Percentiles rank a stretch among this genome's conserved stretches.
Evolutionary conservation across 2,329 filamentous ascomycete species (phyloP).

Genomic region (Didymella glomerata): DNA sequence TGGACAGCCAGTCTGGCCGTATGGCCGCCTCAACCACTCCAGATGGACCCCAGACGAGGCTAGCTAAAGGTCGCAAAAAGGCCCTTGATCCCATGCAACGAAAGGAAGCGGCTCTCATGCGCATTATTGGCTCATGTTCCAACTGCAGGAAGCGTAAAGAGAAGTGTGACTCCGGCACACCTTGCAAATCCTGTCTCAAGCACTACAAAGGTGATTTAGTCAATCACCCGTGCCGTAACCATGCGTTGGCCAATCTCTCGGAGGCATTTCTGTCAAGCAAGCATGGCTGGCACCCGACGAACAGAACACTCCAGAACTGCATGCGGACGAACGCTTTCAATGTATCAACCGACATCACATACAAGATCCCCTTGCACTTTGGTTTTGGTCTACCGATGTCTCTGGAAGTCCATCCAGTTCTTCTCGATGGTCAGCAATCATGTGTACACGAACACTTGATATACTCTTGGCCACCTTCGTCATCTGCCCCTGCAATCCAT

Average conservation of each 20-base stretch:
- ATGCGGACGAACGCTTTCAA: too few species aligned
- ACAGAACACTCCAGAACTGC: slow-evolving; percentile 39
- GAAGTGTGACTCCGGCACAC: slow-evolving; percentile 52
- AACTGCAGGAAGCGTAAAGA: slow-evolving; percentile 50
- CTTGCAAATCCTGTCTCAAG: slow-evolving; percentile 51
- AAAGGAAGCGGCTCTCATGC: slow-evolving; percentile 49
- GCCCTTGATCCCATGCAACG: slow-evolving; percentile 46
- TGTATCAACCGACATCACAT: slow-evolving; percentile 18
- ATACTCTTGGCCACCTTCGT: slow-evolving; percentile 48
- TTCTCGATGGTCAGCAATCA: too few species aligned
- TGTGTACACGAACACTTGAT: slow-evolving; percentile 49
- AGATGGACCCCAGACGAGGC: slow-evolving; percentile 38
- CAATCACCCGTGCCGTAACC: slow-evolving; percentile 49
- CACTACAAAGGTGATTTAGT: slow-evolving; percentile 50
- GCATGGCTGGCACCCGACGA: slow-evolving; percentile 49
- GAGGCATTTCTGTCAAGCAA: slow-evolving; percentile 43
- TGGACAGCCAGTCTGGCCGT: slow-evolving; percentile 41
- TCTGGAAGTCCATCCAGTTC: slow-evolving; percentile 38
- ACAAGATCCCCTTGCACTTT: slow-evolving; percentile 44
- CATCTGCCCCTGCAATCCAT: slow-evolving; percentile 25
- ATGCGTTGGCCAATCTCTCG: slow-evolving; percentile 40
- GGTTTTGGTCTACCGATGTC: slow-evolving; percentile 45
- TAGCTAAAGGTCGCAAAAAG: slow-evolving; percentile 45
- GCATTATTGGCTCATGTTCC: slow-evolving; percentile 46
- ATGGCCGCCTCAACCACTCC: slow-evolving; percentile 43